phyloP scores from a whole-genome alignment of 495 filamentous ascomycete genomes.

The Rhizodiscina lignyota region DNA sequence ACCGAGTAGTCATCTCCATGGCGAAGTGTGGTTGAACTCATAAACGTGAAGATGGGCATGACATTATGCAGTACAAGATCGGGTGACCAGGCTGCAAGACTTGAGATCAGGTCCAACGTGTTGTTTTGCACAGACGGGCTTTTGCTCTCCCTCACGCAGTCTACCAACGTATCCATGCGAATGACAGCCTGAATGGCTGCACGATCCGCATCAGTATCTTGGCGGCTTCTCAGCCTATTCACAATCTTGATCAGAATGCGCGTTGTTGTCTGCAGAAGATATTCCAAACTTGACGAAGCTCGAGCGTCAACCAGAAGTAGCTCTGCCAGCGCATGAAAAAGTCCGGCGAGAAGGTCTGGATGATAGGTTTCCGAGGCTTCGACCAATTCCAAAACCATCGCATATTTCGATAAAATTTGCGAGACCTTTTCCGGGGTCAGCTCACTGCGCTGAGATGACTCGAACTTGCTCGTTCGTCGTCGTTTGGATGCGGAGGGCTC shows the following conservation, averaged over 20 bases:
- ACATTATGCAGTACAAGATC: conserved; percentile 86
- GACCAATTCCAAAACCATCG: conserved; percentile 75
- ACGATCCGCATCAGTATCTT: conserved; percentile 34
- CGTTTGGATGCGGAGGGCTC: conserved; percentile 54
- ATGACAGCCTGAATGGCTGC: conserved; percentile 41
- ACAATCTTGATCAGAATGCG: conserved; percentile 65
- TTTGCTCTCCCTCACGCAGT: conserved; percentile 74
- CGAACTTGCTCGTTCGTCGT: conserved; percentile 53
- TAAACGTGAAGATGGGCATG: conserved; percentile 98
- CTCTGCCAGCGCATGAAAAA: conserved; percentile 73
- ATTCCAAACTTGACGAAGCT: conserved; percentile 61
- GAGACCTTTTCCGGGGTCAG: conserved; percentile 37
- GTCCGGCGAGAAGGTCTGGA: conserved; percentile 50
- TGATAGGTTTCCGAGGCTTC: conserved; percentile 59
- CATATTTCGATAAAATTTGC: conserved; percentile 51
- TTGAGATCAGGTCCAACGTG: conserved; percentile 75
- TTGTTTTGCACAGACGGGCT: conserved; percentile 84
- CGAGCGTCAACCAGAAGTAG: conserved; percentile 62
- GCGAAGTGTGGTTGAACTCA: conserved; percentile 72
- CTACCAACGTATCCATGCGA: conserved; percentile 72
- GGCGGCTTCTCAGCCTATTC: too few relatives aligned
- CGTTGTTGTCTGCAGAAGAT: conserved; percentile 66
- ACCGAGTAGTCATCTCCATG: conserved; percentile 93
- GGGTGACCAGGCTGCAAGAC: conserved; percentile 65
- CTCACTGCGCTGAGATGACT: conserved; percentile 28